A percentile compares a stretch with the other conserved stretches of the same genome.
phyloP scores from a whole-genome alignment of 2,329 filamentous ascomycete species.

The Apiospora marii region DNA sequence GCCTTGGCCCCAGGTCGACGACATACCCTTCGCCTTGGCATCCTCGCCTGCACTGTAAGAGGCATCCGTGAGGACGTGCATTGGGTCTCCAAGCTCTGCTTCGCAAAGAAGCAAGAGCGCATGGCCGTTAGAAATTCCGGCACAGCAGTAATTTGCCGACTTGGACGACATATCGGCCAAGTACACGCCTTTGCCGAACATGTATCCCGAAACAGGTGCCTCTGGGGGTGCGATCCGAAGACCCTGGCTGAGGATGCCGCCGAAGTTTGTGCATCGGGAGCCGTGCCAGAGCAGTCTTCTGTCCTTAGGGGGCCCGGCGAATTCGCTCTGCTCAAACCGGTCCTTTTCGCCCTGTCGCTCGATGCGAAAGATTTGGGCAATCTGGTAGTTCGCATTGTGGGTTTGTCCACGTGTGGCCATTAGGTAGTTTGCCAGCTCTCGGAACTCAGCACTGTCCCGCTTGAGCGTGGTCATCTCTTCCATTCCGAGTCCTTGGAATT shows the following conservation, averaged over 20 bases:
- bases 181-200: constrained; percentile 92
- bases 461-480: constrained; percentile 79
- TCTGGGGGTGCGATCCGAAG: constrained; percentile 89
- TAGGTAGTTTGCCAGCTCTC: constrained; percentile 72
- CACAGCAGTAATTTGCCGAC: constrained; percentile 78
- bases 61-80: constrained; percentile 66
- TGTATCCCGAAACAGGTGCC: constrained; percentile 81
- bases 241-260: constrained; percentile 86
- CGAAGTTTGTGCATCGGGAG: constrained; percentile 83
- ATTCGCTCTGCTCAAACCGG: constrained; percentile 68
- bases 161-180: constrained; percentile 87
- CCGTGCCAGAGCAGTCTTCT: constrained; percentile 88
- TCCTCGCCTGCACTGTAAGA: constrained; percentile 70
- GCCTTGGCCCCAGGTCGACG: constrained; percentile 77
- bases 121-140: constrained; percentile 68
- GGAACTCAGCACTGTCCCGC: constrained; percentile 66
- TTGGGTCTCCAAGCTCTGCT: constrained; percentile 79
- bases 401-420: constrained; percentile 70
- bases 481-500: constrained; percentile 75
- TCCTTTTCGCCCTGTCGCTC: constrained; percentile 76
- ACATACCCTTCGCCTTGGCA: constrained; percentile 65
- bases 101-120: constrained; percentile 85
- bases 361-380: constrained; percentile 84
- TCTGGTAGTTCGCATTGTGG: constrained; percentile 65
- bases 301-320: constrained; percentile 61